These are phyloP conservation scores for Tolypocladium nubicola DNA, from an alignment of 2,329 filamentous ascomycete genomes.

Conservation along the genomic window DNA sequence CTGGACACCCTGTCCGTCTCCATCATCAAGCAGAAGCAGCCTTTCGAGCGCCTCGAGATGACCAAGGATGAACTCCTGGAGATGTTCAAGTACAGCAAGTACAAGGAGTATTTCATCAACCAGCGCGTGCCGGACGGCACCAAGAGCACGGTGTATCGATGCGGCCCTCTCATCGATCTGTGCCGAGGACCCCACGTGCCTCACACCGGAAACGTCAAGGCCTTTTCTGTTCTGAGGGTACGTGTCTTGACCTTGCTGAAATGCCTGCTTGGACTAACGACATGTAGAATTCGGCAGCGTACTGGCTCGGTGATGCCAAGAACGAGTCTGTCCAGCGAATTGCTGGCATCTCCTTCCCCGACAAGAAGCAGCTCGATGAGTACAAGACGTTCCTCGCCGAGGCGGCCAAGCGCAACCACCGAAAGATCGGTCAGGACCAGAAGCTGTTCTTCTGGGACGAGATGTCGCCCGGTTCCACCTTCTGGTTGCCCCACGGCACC, in stretches of 20 bases:
- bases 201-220: conserved; percentile 83
- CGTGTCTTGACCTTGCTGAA: neutral
- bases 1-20: conserved; percentile 70
- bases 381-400: conserved; percentile 94
- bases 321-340: conserved; percentile 96
- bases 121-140: conserved; percentile 64
- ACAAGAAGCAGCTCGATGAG: conserved; percentile 89
- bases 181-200: conserved; percentile 93
- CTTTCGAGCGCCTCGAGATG: conserved; percentile 80
- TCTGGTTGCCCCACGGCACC: conserved; percentile 87
- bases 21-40: conserved; percentile 94
- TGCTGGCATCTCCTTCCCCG: conserved; percentile 88
- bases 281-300: conserved; percentile 58
- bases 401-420: conserved; percentile 93
- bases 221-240: conserved; percentile 82
- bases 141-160: conserved; percentile 87
- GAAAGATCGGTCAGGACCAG: conserved; percentile 88
- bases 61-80: conserved; percentile 86
- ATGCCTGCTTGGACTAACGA: neutral
- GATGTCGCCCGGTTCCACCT: conserved; percentile 82
- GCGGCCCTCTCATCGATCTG: conserved; percentile 87
- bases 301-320: conserved; percentile 87
- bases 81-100: conserved; percentile 96
- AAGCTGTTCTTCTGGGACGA: conserved; percentile 97
- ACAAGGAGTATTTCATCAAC: conserved; percentile 94